Conservation (phyloP, 2,329 filamentous ascomycete genomes). For the Akanthomyces dipterigenus region DNA sequence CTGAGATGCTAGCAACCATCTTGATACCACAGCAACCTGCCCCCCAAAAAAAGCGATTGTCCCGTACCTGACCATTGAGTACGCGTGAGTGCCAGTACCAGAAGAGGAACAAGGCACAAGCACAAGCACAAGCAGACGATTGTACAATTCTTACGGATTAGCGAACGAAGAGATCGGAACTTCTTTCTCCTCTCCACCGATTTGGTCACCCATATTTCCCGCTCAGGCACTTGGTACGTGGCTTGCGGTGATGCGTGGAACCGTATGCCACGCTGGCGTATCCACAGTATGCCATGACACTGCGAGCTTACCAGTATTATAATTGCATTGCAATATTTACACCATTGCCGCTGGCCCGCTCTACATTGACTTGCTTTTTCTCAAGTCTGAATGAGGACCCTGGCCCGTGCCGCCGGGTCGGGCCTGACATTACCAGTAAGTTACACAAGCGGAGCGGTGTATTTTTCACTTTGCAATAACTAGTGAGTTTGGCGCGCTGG, state of each 20-base stretch:
- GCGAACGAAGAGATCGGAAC: too few relatives aligned
- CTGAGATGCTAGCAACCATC: not conserved
- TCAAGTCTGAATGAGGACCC: not conserved
- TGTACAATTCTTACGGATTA: too few relatives aligned
- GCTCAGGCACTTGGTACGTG: not conserved
- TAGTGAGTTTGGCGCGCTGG: not conserved
- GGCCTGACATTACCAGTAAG: not conserved
- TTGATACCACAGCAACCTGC: not conserved
- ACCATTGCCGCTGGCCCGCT: not conserved
- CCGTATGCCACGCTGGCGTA: slow-evolving; percentile 8
- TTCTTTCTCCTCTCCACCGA: too few relatives aligned
- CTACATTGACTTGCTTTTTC: not conserved
- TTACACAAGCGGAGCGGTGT: slow-evolving; percentile 2
- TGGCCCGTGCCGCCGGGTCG: not conserved
- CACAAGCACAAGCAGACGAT: too few relatives aligned
- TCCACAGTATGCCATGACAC: not conserved
- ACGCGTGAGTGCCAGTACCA: too few relatives aligned
- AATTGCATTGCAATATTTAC: not conserved
- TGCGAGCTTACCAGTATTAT: not conserved
- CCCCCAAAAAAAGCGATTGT: not conserved
- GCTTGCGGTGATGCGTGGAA: not conserved
- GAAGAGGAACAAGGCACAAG: too few relatives aligned
- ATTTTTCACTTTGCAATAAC: not conserved
- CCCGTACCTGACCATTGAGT: too few relatives aligned
- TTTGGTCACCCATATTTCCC: not conserved